Percentiles rank a stretch among this genome's conserved stretches.
phyloP scores from a whole-genome alignment of 768 basidiomycete species.

The Lactifluus subvellereus region DNA sequence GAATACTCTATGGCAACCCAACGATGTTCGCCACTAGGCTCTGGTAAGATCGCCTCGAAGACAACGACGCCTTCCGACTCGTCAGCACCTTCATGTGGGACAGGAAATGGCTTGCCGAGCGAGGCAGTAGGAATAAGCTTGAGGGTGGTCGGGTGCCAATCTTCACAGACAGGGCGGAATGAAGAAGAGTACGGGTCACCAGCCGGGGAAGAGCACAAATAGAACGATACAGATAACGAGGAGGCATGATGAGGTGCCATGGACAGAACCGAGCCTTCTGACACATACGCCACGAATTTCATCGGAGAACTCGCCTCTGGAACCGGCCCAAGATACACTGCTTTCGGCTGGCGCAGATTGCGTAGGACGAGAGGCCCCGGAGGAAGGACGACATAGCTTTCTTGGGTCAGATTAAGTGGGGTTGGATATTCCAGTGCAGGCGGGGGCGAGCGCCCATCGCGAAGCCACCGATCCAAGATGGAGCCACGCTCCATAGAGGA shows the following conservation, averaged over 20 bases:
- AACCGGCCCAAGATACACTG: constrained; percentile 50
- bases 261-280: constrained; percentile 48
- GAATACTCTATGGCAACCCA: constrained; percentile 54
- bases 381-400: constrained; percentile 35
- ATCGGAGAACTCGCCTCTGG: constrained; percentile 20
- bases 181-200: background rate
- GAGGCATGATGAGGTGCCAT: constrained; percentile 46
- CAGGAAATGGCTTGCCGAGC: constrained; percentile 51
- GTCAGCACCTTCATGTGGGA: constrained; percentile 61
- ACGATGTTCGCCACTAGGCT: constrained; percentile 23
- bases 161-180: constrained; percentile 18
- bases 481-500: constrained; percentile 29
- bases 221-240: constrained; percentile 44
- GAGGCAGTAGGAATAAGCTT: constrained; percentile 61
- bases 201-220: constrained; percentile 36
- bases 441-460: constrained; percentile 51
- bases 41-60: constrained; percentile 47
- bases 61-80: constrained; percentile 70
- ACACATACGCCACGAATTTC: constrained; percentile 53
- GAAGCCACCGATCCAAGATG: constrained; percentile 61
- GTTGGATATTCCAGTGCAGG: constrained; percentile 12
- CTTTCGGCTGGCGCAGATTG: constrained; percentile 37
- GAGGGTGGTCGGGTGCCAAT: constrained; percentile 39
- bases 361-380: constrained; percentile 38
- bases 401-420: constrained; percentile 4